These are phyloP conservation scores for Skeletonema menzelii DNA, from an alignment of 108 stramenopile genomes.

Conservation along the genomic window DNA sequence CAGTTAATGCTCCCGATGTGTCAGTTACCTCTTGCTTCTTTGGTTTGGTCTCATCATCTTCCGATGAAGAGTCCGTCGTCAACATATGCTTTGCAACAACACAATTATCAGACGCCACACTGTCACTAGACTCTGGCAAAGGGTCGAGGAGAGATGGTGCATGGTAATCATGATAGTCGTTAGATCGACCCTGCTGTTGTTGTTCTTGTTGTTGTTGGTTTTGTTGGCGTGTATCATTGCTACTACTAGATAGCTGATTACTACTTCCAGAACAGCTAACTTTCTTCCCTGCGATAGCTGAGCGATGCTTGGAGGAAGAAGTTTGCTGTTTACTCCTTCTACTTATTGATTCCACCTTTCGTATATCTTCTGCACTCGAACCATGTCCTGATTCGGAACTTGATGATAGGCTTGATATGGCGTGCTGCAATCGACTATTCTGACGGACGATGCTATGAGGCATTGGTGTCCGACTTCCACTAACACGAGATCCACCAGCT, in stretches of 20 bases:
- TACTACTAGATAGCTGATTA: conserved; percentile 47
- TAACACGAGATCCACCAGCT: not conserved
- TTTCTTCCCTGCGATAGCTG: conserved; percentile 47
- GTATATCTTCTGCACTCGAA: conserved; percentile 55
- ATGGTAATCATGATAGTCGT: conserved; percentile 80
- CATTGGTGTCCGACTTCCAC: conserved; percentile 45
- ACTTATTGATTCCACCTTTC: conserved; percentile 7
- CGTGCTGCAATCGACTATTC: conserved; percentile 61
- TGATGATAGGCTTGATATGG: conserved; percentile 77
- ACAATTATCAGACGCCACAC: conserved; percentile 56
- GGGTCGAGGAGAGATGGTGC: conserved; percentile 77
- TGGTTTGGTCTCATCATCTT: conserved; percentile 24
- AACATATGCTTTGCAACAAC: conserved; percentile 59
- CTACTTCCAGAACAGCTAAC: conserved; percentile 43
- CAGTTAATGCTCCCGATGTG: not conserved
- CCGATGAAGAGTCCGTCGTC: conserved; percentile 66
- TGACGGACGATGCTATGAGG: conserved; percentile 59
- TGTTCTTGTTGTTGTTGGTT: not conserved
- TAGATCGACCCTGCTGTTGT: conserved; percentile 30
- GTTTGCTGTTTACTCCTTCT: conserved; percentile 24
- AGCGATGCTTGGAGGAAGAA: conserved; percentile 1
- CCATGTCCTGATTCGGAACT: conserved; percentile 63
- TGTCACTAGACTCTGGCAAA: conserved; percentile 52
- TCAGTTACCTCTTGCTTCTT: conserved; percentile 20
- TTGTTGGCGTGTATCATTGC: conserved; percentile 36